These are phyloP conservation scores for Melastoma candidum DNA, from an alignment of 441 rosid genomes.

Conservation along the genomic window DNA sequence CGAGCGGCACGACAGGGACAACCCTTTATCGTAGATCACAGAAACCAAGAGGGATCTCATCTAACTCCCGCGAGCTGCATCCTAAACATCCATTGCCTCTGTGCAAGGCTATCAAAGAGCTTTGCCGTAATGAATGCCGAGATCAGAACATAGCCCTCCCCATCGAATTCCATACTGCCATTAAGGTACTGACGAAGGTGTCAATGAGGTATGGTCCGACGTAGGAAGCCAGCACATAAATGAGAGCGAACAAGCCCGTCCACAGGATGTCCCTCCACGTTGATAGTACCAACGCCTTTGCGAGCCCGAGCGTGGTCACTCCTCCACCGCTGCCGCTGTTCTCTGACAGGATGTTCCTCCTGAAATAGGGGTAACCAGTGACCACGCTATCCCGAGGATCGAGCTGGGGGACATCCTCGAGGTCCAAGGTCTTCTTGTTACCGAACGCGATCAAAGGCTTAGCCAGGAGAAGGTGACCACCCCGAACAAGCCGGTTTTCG, in stretches of 20 bases:
- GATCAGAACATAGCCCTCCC: constrained; percentile 41
- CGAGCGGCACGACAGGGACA: constrained; percentile 41
- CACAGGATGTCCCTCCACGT: constrained; percentile 52
- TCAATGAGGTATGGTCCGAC: constrained; percentile 86
- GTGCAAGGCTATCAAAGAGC: constrained; percentile 38
- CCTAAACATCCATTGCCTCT: constrained; percentile 41
- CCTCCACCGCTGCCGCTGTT: constrained; percentile 21
- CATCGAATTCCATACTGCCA: constrained; percentile 32
- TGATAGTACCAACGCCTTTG: constrained; percentile 42
- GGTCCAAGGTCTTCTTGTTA: constrained; percentile 68
- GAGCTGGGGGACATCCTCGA: constrained; percentile 81
- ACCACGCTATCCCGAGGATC: constrained; percentile 40
- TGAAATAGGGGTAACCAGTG: constrained; percentile 32
- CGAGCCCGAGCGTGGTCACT: constrained; percentile 44
- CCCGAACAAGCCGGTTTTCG: constrained; percentile 51
- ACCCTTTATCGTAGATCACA: constrained; percentile 42
- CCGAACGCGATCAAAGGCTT: constrained; percentile 56
- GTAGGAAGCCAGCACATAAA: constrained; percentile 42
- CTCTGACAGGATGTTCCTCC: constrained; percentile 35
- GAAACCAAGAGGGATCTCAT: constrained; percentile 29
- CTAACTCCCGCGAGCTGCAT: constrained; percentile 35
- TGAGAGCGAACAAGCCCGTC: constrained; percentile 36
- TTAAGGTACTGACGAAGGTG: constrained; percentile 66
- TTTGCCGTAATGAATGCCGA: constrained; percentile 36
- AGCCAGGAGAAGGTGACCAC: constrained; percentile 65